phyloP scores from a whole-genome alignment of 75 land plant genomes.

The Sequoia sempervirens region DNA sequence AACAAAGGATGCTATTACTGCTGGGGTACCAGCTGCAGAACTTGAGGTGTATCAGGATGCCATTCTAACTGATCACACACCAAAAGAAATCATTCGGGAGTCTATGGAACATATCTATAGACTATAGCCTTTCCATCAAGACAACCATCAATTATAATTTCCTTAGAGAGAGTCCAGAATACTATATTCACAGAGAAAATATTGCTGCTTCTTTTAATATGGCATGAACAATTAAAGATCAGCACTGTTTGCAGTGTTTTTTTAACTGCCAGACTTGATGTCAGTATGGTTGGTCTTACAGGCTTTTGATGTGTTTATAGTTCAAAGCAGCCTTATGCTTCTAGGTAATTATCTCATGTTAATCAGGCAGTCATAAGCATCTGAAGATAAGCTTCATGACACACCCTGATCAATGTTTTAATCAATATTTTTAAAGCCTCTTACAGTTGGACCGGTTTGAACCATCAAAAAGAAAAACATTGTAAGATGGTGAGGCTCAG shows the following conservation, averaged over 20 bases:
- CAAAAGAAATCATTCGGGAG: conserved; percentile 84
- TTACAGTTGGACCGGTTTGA: not conserved
- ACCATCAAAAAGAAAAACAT: not conserved
- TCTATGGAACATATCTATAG: conserved; percentile 90
- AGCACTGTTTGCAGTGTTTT: conserved; percentile 56
- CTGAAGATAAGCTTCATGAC: not conserved
- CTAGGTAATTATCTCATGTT: not conserved
- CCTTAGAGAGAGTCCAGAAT: conserved; percentile 79
- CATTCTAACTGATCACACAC: conserved; percentile 58
- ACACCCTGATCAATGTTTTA: not conserved
- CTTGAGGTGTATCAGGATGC: conserved; percentile 63
- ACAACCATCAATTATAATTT: conserved; percentile 75
- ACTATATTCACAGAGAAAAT: conserved; percentile 78
- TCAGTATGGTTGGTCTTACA: not conserved
- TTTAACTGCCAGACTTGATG: too few species aligned
- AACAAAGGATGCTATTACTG: not conserved
- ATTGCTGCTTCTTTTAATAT: conserved; percentile 79
- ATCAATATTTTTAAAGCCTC: too few species aligned
- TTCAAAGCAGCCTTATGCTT: not conserved
- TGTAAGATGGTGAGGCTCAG: not conserved
- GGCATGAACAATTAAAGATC: conserved; percentile 91
- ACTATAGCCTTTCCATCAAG: conserved; percentile 71
- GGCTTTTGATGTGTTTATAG: not conserved
- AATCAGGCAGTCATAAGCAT: too few species aligned
- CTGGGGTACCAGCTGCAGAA: conserved; percentile 65